A percentile compares a stretch with the other conserved stretches of the same genome.
Conservation (phyloP, 2,329 filamentous ascomycete genomes). For the Orbilia javanica region DNA sequence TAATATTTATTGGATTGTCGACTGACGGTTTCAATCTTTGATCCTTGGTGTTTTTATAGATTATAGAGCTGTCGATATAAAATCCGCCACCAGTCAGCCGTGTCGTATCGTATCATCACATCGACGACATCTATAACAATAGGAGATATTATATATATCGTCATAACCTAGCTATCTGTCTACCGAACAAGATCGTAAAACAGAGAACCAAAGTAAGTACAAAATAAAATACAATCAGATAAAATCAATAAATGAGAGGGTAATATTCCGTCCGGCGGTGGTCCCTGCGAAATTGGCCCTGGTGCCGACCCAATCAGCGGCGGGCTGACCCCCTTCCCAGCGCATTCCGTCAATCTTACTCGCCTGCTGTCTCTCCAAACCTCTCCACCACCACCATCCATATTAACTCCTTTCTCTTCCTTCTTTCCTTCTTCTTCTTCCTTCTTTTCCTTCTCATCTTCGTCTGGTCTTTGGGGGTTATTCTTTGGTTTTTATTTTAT, state of each 20-base stretch:
- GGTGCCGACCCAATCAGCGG: constrained; percentile 14
- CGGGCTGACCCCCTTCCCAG: constrained; percentile 3
- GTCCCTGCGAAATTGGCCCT: constrained; percentile 49
- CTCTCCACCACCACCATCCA: constrained; percentile 5
- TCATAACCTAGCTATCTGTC: too few relatives aligned
- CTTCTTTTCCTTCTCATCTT: background rate
- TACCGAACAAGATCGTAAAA: too few relatives aligned
- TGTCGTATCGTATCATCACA: too few relatives aligned
- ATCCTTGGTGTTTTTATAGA: too few relatives aligned
- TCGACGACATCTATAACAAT: too few relatives aligned
- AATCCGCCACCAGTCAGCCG: too few relatives aligned
- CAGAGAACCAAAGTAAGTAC: background rate
- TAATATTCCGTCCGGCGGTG: constrained; percentile 45
- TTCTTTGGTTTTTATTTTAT: constrained; percentile 23
- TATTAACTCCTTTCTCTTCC: background rate
- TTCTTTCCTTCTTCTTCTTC: constrained; percentile 1
- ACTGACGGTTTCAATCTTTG: too few relatives aligned
- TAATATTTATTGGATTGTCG: too few relatives aligned
- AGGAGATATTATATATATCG: too few relatives aligned
- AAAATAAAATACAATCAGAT: too few relatives aligned
- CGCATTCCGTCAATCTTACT: constrained; percentile 30
- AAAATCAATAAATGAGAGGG: too few relatives aligned
- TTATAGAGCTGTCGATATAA: too few relatives aligned
- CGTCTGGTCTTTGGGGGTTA: constrained; percentile 13
- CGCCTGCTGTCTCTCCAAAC: constrained; percentile 6